phyloP scores from a whole-genome alignment of 345 rosid species.

The Psidium friedrichsthalianum region DNA sequence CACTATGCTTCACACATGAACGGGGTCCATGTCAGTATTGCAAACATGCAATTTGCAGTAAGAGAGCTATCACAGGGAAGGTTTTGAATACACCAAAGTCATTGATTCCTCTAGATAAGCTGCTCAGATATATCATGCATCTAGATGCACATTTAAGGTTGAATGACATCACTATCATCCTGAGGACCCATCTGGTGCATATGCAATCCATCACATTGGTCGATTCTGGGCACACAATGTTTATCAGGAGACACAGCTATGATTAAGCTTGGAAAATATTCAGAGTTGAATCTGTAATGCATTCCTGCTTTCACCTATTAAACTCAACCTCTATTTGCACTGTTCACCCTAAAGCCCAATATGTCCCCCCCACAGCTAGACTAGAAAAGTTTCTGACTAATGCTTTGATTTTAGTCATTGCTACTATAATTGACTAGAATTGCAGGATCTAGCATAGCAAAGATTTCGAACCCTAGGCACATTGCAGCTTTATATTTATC shows the following conservation, averaged over 20 bases:
- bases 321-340: not conserved
- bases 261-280: not conserved
- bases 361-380: not conserved
- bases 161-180: not conserved
- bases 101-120: not conserved
- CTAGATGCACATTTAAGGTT: not conserved
- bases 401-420: not conserved
- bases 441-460: not conserved
- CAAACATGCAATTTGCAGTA: not conserved
- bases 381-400: not conserved
- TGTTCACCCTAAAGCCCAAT: not conserved
- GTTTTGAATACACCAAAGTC: not conserved
- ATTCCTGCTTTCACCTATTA: not conserved
- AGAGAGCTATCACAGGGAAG: not conserved
- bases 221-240: not conserved
- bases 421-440: not conserved
- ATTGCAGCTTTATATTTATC: not conserved
- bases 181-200: not conserved
- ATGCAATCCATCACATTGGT: not conserved
- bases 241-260: not conserved
- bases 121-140: not conserved
- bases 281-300: not conserved
- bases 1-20: not conserved
- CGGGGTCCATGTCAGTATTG: not conserved
- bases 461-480: not conserved